Conservation (phyloP, 257 asterid species). For the Fraxinus quadrangulata region DNA sequence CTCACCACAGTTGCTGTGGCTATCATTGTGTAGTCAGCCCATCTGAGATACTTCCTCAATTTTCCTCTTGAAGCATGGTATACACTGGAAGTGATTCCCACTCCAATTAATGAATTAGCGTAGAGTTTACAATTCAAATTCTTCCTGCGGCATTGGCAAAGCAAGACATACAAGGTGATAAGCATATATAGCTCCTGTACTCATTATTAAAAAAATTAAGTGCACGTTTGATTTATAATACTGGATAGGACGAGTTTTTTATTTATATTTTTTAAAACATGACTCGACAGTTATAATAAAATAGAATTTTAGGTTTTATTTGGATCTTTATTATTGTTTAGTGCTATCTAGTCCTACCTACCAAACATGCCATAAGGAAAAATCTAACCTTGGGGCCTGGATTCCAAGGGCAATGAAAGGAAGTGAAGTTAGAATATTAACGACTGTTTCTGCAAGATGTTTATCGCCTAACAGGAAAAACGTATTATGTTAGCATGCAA, state of each 20-base stretch:
- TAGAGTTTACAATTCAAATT: slow-evolving; percentile 70
- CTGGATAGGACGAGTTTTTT: not conserved
- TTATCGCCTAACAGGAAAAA: slow-evolving; percentile 57
- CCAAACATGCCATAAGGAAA: not conserved
- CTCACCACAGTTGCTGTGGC: slow-evolving; percentile 91
- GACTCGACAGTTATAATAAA: not conserved
- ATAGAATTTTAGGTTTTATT: not conserved
- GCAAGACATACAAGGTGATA: slow-evolving; percentile 5
- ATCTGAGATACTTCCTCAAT: slow-evolving; percentile 77
- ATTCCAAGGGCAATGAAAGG: slow-evolving; percentile 86
- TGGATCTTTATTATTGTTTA: not conserved
- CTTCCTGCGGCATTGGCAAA: slow-evolving; percentile 55
- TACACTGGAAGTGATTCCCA: slow-evolving; percentile 81
- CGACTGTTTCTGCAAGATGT: slow-evolving; percentile 62
- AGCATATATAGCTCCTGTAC: not conserved
- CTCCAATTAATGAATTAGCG: slow-evolving; percentile 89
- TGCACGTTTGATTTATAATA: too few species aligned
- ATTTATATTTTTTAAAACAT: not conserved
- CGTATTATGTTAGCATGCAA: slow-evolving; percentile 9
- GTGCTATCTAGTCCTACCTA: not conserved
- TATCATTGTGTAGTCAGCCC: slow-evolving; percentile 99
- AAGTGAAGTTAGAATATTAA: slow-evolving; percentile 82
- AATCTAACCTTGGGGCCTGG: slow-evolving; percentile 69
- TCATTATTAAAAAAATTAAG: not conserved
- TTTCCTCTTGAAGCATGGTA: slow-evolving; percentile 86